Evolutionary conservation across 768 basidiomycete genomes (phyloP), one percentile per base, ranked within the genome.

Genomic region (Russula abietina): DNA sequence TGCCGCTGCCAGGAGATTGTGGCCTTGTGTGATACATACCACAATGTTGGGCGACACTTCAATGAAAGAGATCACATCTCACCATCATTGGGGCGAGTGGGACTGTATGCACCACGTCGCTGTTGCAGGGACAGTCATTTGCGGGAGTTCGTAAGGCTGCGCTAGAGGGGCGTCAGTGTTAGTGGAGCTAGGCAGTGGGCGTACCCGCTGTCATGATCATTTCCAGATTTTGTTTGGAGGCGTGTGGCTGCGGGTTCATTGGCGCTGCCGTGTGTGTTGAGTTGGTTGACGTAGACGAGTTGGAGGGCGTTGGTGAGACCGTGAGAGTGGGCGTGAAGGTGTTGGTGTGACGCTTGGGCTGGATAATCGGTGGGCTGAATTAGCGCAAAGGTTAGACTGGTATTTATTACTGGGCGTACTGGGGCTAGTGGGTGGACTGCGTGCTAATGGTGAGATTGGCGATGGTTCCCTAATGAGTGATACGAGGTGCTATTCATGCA

Each of bases 241-340:
- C 11, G 26, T 43, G 52, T 19, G 59, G 59, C 10, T 54, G 65
- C 11, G 66, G 61, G 7, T 66, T 68, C 0, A 56, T 16, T 7
- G 67, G 67, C 1, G 66, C 67, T 11, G 61, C 65, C 30, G 67
- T 68, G 33, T 65, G 65, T 2, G 67, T 68, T 19, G 65, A 68
- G 22, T 52, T 68, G 46, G 54, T 67, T 33, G 67, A 68, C 36
- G 57, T 41, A 14, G 64, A 65, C 4, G 60, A 60, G 19, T 53
- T 58, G 1, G 66, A 67, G 9, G 65, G 64, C 1, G 64, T 58
- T n/a, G 67, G 67, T 0, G 67, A n/a, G n/a, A n/a, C n/a, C n/a
- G n/a, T n/a, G n/a, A 67, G 38, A 61, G 43, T 14, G 65, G 66
- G 24, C 65, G 67, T 2, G 67, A 68, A 30, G 67, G 55, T 0